Conservation (phyloP, 257 asterid genomes). For the Cynanchum wilfordii region DNA sequence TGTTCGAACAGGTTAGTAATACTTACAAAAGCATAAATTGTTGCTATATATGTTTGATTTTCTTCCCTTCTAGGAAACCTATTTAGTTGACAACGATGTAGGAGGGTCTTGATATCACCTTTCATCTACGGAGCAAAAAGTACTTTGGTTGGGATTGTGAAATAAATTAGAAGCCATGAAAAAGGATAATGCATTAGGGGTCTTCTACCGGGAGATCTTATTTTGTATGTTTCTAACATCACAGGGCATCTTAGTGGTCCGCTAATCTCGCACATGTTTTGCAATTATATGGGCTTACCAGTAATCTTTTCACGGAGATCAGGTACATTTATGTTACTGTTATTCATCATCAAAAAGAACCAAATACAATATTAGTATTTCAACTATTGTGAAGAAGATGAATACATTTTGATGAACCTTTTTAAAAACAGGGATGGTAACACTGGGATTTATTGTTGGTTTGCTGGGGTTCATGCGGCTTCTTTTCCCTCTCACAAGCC, state of each 20-base stretch:
- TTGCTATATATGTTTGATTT: neutral
- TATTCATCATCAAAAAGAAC: neutral
- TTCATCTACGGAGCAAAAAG: neutral
- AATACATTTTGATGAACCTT: neutral
- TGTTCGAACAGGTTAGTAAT: constrained; percentile 74
- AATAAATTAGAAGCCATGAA: neutral
- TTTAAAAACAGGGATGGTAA: constrained; percentile 47
- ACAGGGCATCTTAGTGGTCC: constrained; percentile 89
- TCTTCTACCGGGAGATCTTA: neutral
- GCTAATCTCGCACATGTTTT: constrained; percentile 77
- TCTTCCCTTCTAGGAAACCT: neutral
- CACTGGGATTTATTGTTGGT: constrained; percentile 51
- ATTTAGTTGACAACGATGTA: no score
- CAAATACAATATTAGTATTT: neutral
- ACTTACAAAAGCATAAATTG: constrained; percentile 11
- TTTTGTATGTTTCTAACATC: constrained; percentile 12
- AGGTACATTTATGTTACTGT: constrained; percentile 34
- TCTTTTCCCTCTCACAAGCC: constrained; percentile 66
- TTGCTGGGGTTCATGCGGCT: constrained; percentile 54
- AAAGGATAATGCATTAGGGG: neutral
- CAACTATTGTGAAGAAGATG: neutral
- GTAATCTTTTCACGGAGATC: constrained; percentile 45
- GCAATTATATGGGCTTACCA: constrained; percentile 95
- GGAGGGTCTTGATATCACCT: neutral
- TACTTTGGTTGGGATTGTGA: neutral